Base-by-base conservation (phyloP, 1,139 yeast genomes). In the Kodamaea sp. region DNA sequence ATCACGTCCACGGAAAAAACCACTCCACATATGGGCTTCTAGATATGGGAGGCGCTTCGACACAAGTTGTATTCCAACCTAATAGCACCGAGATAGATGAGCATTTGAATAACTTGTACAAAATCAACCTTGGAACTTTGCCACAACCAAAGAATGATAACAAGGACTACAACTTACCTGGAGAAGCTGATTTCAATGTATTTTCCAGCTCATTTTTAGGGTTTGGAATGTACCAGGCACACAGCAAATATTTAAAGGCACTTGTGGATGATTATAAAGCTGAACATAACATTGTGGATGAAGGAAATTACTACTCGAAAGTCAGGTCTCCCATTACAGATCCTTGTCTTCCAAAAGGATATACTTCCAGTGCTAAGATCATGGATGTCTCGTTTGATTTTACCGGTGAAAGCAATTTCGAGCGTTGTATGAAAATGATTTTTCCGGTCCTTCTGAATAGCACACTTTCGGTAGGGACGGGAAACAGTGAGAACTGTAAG, bases 31-130 rank as follows among this genome's bases (percentile, higher is more conserved):
- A 77, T 48, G 95, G 95, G 2, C 67, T 86, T 23, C 57, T 87
- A 41, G 95, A 86, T 46, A 82, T 87, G 89, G 95, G 95, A 4
- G 95, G 95, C 0, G 94, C 94, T 0, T 83, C 92, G 2, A 82
- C 95, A 1, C 95, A 87, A 53, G 78, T 87, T 23, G 86, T 88
- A 1, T 86, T 84, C 54, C 84, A 78, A 45, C 94, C 95, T 0
- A 76, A 77, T 47, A 39, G 61, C 13, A 66, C 82, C 0, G 86
- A 81, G 43, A 62, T 67, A 10, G 61, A 57, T 5, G 77, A 76
- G 37, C 83, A 81, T 46, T 55, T 65, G 34, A 78, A 79, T 36
- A 76, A 75, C 32, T 57, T 85, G 37, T 77, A 74, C 49, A 63
- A 63, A 24, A 57, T 86, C 2, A 65, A 67, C 13, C 59, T 85